Conservation (phyloP, 2,329 filamentous ascomycete genomes). For the Curvularia hawaiiensis region DNA sequence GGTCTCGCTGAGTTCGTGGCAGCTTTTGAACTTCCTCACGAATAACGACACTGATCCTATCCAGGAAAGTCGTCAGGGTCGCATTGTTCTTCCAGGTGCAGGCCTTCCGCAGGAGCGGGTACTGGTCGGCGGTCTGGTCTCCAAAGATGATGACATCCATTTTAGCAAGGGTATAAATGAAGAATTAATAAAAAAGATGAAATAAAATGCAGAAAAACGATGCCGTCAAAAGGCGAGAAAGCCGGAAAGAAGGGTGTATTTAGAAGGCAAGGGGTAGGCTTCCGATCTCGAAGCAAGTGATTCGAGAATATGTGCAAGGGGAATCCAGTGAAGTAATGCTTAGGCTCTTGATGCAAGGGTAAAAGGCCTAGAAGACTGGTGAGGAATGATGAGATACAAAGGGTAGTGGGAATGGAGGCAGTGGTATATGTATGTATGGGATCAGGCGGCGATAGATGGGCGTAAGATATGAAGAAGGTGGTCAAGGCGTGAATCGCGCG, state of each 20-base stretch:
- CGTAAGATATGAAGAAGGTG: conserved; percentile 33
- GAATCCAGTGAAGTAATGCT: conserved; percentile 16
- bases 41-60: conserved; percentile 62
- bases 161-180: conserved; percentile 35
- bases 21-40: conserved; percentile 65
- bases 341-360: conserved; percentile 20
- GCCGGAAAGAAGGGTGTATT: conserved; percentile 11
- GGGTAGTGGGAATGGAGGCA: conserved; percentile 30
- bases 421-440: conserved; percentile 46
- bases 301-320: conserved; percentile 20
- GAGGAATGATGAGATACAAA: conserved; percentile 28
- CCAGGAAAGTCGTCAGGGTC: conserved; percentile 66
- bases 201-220: conserved; percentile 7
- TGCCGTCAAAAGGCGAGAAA: conserved; percentile 11
- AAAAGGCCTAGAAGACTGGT: conserved; percentile 34
- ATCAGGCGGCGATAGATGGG: conserved; percentile 27
- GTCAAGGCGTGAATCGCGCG: conserved; percentile 42
- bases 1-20: conserved; percentile 60
- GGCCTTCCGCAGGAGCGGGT: conserved; percentile 62
- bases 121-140: conserved; percentile 73
- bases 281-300: conserved; percentile 15
- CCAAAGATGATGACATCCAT: conserved; percentile 67
- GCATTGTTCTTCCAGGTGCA: conserved; percentile 58
- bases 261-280: conserved; percentile 1
- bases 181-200: conserved; percentile 19